phyloP scores from a whole-genome alignment of 2,329 filamentous ascomycete genomes.

The Neurospora crassa region DNA sequence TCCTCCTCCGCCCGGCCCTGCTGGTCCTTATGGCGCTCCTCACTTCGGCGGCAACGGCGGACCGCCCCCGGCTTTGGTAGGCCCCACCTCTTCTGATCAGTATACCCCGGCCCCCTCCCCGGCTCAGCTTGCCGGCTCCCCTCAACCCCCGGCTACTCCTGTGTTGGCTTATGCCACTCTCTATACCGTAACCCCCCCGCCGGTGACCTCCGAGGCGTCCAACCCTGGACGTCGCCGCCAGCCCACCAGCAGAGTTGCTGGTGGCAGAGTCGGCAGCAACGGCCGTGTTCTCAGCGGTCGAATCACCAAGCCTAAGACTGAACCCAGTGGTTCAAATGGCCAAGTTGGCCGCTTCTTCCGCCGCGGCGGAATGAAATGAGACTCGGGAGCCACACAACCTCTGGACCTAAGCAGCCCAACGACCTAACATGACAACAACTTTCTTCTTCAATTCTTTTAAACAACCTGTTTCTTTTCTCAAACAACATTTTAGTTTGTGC shows the following conservation, averaged over 20 bases:
- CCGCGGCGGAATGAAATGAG: background rate
- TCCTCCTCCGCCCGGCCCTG: slow-evolving; percentile 16
- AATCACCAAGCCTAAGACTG: background rate
- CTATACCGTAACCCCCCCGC: background rate
- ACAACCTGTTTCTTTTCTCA: background rate
- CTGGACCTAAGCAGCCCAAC: background rate
- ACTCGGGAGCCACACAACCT: background rate
- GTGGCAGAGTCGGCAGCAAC: background rate
- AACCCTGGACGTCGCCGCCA: background rate
- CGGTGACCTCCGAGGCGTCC: background rate
- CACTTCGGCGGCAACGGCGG: slow-evolving; percentile 32
- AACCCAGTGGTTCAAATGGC: background rate
- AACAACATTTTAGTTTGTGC: background rate
- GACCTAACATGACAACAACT: background rate
- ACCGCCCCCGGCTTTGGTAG: background rate
- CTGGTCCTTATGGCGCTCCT: slow-evolving; percentile 28
- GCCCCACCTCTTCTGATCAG: background rate
- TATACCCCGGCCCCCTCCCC: background rate
- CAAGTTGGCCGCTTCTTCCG: background rate
- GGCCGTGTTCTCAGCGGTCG: background rate
- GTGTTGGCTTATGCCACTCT: background rate
- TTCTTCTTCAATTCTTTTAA: background rate
- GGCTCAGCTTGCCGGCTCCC: background rate
- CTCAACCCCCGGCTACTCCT: background rate
- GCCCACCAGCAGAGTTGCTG: background rate